phyloP scores from a whole-genome alignment of 2,329 filamentous ascomycete genomes.

The Neoarthrinium moseri region DNA sequence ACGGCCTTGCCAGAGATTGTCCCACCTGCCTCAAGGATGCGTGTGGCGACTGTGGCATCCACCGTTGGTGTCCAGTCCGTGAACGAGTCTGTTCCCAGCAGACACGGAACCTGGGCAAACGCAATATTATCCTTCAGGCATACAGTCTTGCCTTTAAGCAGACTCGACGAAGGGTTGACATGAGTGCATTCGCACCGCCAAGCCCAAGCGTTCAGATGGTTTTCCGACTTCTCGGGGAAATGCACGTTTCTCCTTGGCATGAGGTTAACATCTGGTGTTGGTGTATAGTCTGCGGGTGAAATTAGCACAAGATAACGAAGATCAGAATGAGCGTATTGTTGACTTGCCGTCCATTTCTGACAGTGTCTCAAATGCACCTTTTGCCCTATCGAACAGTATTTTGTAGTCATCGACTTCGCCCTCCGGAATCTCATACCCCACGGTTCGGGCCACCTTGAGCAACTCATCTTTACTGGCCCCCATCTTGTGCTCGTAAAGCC shows the following conservation, averaged over 20 bases:
- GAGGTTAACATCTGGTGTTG: conserved; percentile 15
- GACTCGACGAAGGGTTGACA: conserved; percentile 19
- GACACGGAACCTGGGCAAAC: conserved; percentile 40
- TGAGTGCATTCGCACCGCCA: conserved; percentile 37
- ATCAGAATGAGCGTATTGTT: neutral
- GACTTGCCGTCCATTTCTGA: conserved; percentile 15
- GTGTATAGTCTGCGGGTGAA: conserved; percentile 31
- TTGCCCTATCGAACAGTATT: conserved; percentile 16
- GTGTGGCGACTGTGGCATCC: conserved; percentile 44
- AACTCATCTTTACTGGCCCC: conserved; percentile 15
- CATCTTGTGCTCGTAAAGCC: neutral
- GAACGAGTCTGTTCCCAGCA: conserved; percentile 40
- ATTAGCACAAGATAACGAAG: conserved; percentile 17
- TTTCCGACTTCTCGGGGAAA: conserved; percentile 29
- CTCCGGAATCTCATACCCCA: conserved; percentile 25
- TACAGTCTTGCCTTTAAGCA: conserved; percentile 11
- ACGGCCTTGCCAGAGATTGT: conserved; percentile 40
- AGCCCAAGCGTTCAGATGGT: conserved; percentile 40
- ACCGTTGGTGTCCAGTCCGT: conserved; percentile 34
- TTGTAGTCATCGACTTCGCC: conserved; percentile 26
- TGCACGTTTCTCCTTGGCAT: conserved; percentile 24
- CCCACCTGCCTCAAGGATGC: conserved; percentile 40
- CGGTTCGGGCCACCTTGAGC: conserved; percentile 21
- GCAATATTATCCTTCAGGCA: conserved; percentile 47
- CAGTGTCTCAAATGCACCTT: conserved; percentile 12